Evolutionary conservation across 164 flowering plant genomes (phyloP), one percentile per base, ranked within the genome.

Genomic region (Piper longum): DNA sequence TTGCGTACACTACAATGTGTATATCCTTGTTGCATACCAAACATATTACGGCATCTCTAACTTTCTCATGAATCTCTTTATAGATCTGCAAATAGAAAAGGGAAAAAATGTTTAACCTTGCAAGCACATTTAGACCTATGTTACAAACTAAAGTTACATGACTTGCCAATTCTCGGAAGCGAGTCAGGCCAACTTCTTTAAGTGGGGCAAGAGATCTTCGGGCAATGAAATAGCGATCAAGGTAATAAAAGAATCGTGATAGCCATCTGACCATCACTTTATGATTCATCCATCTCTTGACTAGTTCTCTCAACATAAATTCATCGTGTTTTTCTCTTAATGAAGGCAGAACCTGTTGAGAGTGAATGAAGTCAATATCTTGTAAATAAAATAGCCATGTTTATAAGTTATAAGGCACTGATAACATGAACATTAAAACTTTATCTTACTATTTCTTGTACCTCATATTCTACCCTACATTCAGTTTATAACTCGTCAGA

Each of bases 181-280:
- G 87, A 43, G 86, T 79, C 16, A 88, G 80, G n/a, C 97, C 99
- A 76, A 85, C 97, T 75, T 90, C 95, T 69, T 87, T 81, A 11
- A 95, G 84, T 52, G 88, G 62, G 14, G 96, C 91, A 71, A 95
- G 88, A 4, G 95, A 82, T 62, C 93, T 84, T 71, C 92, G 83
- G 55, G 93, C 87, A 68, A 91, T 83, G 68, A 88, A 88, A 76
- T 85, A 87, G 11, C 93, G 91, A 69, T 91, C 99, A 59, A 95
- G 86, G 76, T 88, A 91, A 64, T 75, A 76, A 68, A 95, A 91
- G 86, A 91, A 91, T 13, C 95, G 82, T 26, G 96, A 88, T 61
- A 95, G 87, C 99, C 97, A 91, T 66, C 97, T 81, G 60, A 90
- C 93, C 97, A 91, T 88, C 59, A 90, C 79, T 73, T 91, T 95